Evolutionary conservation across 768 basidiomycete species (phyloP).

Genomic region (Melanogaster broomeanus): DNA sequence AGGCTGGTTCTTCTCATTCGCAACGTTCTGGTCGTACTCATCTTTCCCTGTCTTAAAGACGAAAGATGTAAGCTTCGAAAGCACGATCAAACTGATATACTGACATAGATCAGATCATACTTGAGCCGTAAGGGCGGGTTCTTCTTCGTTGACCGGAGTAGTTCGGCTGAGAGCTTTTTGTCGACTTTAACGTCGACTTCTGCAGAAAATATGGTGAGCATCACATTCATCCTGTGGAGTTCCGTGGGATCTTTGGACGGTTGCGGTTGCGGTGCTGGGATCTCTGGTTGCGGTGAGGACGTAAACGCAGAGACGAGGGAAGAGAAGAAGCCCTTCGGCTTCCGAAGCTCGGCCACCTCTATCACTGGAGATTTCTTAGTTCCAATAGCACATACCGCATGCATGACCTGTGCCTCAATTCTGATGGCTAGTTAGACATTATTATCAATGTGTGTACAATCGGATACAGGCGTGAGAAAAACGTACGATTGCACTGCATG

Average conservation of each 20-base stretch:
- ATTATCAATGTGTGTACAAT: not conserved
- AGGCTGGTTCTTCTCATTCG: constrained; percentile 62
- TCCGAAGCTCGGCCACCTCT: constrained; percentile 31
- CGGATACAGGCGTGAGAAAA: not conserved
- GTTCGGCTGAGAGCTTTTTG: constrained; percentile 67
- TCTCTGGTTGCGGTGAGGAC: constrained; percentile 11
- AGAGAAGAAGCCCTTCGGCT: constrained; percentile 47
- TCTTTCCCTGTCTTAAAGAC: constrained; percentile 72
- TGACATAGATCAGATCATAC: constrained; percentile 84
- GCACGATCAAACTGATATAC: constrained; percentile 18
- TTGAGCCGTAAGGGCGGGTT: constrained; percentile 75
- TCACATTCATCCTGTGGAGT: constrained; percentile 15
- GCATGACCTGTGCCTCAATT: constrained; percentile 82
- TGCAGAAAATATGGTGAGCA: constrained; percentile 25
- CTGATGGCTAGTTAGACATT: constrained; percentile 53
- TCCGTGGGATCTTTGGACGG: constrained; percentile 25
- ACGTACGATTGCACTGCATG: constrained; percentile 65
- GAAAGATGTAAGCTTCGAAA: not conserved
- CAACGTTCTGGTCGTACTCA: constrained; percentile 72
- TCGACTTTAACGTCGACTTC: constrained; percentile 61
- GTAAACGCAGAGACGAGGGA: constrained; percentile 33
- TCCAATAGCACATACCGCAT: constrained; percentile 71
- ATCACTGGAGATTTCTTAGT: constrained; percentile 53
- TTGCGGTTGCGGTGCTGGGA: constrained; percentile 7
- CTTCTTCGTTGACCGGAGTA: constrained; percentile 94